Evolutionary conservation across 164 flowering plant genomes (phyloP), one percentile per base, ranked within the genome.

Genomic region (Sextonia rubra): DNA sequence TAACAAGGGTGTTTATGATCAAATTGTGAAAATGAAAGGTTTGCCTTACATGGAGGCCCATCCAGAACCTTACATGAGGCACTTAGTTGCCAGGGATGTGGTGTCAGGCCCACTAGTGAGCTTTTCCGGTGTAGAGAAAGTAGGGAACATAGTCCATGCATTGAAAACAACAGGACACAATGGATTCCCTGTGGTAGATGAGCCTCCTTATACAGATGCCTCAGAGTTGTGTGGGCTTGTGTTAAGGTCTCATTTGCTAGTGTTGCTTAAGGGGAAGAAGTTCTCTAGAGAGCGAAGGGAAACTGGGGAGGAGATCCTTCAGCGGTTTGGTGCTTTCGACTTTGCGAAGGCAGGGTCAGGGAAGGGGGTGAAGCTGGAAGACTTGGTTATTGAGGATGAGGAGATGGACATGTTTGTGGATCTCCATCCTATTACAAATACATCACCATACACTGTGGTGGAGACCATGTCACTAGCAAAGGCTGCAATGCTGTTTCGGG

Each of bases 381-480:
- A 94, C 78, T 25, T 94, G 78, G 87, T 86, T 0, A 74, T 94
- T 5, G 69, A 25, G 0, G 89, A 79, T 5, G 95, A 91, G 72
- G 97, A 92, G 69, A 86, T 89, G 97, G 93, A 92, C 69, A 90
- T 94, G 98, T 94, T 84, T 74, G 92, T 92, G 30, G 98, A 94
- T 81, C 93, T 94, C 65, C 97, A 94, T 82, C 98, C 97, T 3
- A 85, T 94, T n/a, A 87, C 87, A 4, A 94, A 94, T 74, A 70
- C 91, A 18, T 94, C 97, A n/a, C 97, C 97, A 9, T 90, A 91
- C 77, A 90, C 93, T 5, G 97, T 92, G 1, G 86, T 91, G 26
- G 98, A 94, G 75, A 89, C 97, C 18, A 92, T 90, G 97, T 92
- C 99, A n/a, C 86, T 94, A 1, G 98, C 97, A 15, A 94, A 94